Base-by-base conservation (phyloP, 176 grass and related monocot species). In the Rhynchospora tenuis region DNA sequence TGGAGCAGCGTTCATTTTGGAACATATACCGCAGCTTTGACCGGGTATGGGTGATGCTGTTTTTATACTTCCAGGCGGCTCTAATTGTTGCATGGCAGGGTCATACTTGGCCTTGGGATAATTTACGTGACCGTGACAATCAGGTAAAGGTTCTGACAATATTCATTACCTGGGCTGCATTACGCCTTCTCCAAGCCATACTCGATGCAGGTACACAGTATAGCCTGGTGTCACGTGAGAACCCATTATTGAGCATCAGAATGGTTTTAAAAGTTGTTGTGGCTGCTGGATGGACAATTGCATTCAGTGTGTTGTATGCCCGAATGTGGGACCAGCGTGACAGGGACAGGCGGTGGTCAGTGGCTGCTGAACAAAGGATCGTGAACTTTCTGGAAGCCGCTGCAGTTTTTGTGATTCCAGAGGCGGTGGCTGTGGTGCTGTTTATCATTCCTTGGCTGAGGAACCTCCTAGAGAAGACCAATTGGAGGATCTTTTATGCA, bases 1-100 rank as follows among this genome's bases (percentile, higher is more conserved):
- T 98, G 9, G 95, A 98, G 86, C 91, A 95, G 84, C 88, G 92
- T 5, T 98, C 95, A 13, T 98, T 95, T 83, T 98, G 95, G 95
- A 94, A 98, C 86, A 43, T 98, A 20, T 98, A 91, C 79, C 92
- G 95, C 61, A 98, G 95, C 83, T 98, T 98, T 5, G 92, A 98
- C 73, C 89, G 95, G 60, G 11, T 95, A 20, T 98, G 95, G 95
- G 84, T 98, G 16, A 90, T 98, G 95, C 92, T 87, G 60, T 83
- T 98, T 63, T 86, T 98, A 0, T 98, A 89, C 73, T 90, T 98
- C 38, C 95, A 98, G 71, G 92, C 90, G 7, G 90, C 95, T 1
- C 86, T 91, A 85, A 94, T 98, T 12, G 76, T 95, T 46, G 92
- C 95, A 0, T 98, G 92, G 95, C 85, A 91, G 59, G 92, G 92